Percentiles rank a stretch among this genome's conserved stretches.
Evolutionary conservation across 78 protist genomes (phyloP).

Genomic region (Dictyostelium intermedium): DNA sequence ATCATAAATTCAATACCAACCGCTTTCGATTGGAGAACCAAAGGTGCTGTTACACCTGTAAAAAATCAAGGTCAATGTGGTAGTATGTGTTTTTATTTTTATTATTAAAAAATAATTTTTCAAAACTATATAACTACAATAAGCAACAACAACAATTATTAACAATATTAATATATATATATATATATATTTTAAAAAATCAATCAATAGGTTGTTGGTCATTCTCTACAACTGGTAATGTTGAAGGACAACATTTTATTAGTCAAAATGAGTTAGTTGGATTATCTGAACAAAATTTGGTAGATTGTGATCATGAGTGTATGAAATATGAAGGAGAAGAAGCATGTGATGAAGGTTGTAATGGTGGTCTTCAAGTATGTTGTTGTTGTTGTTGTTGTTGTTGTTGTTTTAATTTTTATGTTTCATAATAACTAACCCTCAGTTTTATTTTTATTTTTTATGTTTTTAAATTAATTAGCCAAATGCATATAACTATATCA

Average conservation of each 20-base stretch:
- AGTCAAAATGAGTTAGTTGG: neutral
- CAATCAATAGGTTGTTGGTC: neutral
- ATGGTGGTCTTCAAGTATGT: slow-evolving; percentile 79
- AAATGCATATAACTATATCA: slow-evolving; percentile 71
- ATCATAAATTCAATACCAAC: neutral
- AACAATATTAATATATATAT: no score
- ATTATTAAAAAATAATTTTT: no score
- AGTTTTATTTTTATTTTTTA: no score
- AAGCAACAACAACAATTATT: no score
- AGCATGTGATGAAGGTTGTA: slow-evolving; percentile 78
- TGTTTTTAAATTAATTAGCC: neutral
- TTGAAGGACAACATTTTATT: neutral
- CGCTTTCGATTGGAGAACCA: slow-evolving; percentile 80
- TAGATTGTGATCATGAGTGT: slow-evolving; percentile 12
- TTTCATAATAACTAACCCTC: no score
- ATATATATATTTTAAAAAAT: no score
- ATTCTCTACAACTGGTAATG: neutral
- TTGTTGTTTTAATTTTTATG: no score
- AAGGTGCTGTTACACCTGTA: slow-evolving; percentile 15
- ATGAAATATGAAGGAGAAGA: slow-evolving; percentile 31
- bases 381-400: no score
- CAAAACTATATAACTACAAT: no score
- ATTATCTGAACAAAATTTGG: slow-evolving; percentile 13
- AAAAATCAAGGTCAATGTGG: slow-evolving; percentile 41
- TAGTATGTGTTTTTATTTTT: neutral